Conservation (phyloP, 2,329 filamentous ascomycete genomes). For the Reticulascus tulasneorum region DNA sequence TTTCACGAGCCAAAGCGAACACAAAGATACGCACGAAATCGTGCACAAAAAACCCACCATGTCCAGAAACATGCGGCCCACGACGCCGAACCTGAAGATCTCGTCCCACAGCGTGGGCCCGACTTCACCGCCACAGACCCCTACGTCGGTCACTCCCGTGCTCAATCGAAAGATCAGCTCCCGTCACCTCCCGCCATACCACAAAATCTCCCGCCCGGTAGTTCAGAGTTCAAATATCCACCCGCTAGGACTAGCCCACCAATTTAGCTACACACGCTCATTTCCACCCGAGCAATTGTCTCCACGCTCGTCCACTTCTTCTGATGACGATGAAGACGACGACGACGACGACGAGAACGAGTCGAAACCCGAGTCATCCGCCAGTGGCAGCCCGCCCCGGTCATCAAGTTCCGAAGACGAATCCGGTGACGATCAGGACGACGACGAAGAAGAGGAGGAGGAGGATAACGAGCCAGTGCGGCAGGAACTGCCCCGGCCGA, state of each 20-base stretch:
- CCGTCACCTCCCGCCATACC: conserved; percentile 26
- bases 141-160: conserved; percentile 32
- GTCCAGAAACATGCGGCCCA: conserved; percentile 32
- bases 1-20: too few relatives aligned
- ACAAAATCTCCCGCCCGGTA: conserved; percentile 23
- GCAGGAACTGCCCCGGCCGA: conserved; percentile 13
- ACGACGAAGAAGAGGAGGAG: conserved; percentile 14
- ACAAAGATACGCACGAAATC: neutral
- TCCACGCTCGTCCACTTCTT: conserved; percentile 28
- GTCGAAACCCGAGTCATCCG: conserved; percentile 3
- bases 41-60: conserved; percentile 16
- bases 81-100: conserved; percentile 38
- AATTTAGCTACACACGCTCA: conserved; percentile 32
- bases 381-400: neutral
- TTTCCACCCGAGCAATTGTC: conserved; percentile 22
- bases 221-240: conserved; percentile 36
- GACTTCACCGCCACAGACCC: conserved; percentile 45
- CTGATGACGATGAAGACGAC: conserved; percentile 19
- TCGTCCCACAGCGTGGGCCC: conserved; percentile 30
- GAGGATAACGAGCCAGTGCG: conserved; percentile 8
- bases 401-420: conserved; percentile 8
- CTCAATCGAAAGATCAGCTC: conserved; percentile 28
- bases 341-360: conserved; percentile 7
- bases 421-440: conserved; percentile 4
- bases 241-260: conserved; percentile 36